Conservation (phyloP, 1,284 basidiomycete genomes). For the Peniophora sp. region DNA sequence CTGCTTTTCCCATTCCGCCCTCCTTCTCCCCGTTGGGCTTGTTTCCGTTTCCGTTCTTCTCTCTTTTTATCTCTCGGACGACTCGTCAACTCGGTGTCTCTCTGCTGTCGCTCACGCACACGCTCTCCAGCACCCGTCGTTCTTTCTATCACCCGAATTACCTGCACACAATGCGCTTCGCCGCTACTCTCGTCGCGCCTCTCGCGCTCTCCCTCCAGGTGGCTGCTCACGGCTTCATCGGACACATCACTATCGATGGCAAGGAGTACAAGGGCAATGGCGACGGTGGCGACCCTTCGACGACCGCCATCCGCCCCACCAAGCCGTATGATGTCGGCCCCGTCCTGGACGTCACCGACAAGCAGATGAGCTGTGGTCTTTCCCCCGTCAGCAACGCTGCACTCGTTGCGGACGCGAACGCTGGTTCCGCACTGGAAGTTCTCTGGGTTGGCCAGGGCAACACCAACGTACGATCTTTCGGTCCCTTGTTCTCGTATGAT, state of each 20-base stretch:
- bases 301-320: conserved; percentile 56
- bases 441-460: conserved; percentile 48
- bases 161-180: background rate
- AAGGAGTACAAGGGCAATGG: conserved; percentile 32
- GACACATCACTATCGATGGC: background rate
- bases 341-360: conserved; percentile 54
- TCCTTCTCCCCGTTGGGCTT: too few species aligned
- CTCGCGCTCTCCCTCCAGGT: background rate
- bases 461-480: conserved; percentile 30
- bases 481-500: conserved; percentile 2
- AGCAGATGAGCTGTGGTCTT: conserved; percentile 57
- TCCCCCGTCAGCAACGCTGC: conserved; percentile 38
- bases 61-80: background rate
- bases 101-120: background rate
- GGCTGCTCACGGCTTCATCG: background rate
- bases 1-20: too few species aligned
- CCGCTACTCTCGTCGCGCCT: background rate
- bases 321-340: conserved; percentile 35
- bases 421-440: conserved; percentile 53
- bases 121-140: background rate
- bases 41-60: background rate
- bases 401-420: conserved; percentile 49
- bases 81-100: too few species aligned
- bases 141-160: background rate
- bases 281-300: conserved; percentile 31